Evolutionary conservation across 73 alveolate genomes (phyloP), one percentile per base, ranked within the genome.

Genomic region (Paramecium caudatum): DNA sequence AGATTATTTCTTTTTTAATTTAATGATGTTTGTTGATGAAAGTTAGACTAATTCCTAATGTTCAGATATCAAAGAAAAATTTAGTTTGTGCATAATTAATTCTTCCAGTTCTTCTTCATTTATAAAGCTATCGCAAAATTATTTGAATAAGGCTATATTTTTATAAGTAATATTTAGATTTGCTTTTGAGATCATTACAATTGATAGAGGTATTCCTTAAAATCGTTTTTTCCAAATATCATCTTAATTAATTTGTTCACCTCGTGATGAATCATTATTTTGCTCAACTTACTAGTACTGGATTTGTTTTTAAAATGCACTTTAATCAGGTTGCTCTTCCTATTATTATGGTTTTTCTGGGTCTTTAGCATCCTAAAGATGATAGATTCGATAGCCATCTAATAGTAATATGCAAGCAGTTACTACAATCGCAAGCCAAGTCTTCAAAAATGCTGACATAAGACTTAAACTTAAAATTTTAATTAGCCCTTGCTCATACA

Each of bases 201-300:
- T 45, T 17, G 88, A 74, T 39, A 74, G 16, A 2, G 88, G 88
- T 3, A 74, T 39, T 0, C 37, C 10, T 34, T 74, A 36, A 23
- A 74, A 23, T 74, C 88, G 17, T 74, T 74, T 74, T 68, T 74
- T 74, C 88, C 88, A 74, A 16, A 74, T 9, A 74, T 74, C 65
- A 36, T 74, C 88, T 32, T 49, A 32, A 32, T 65, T 25, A 27
- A 27, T 55, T 2, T 17, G 17, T 0, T 55, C 80, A 4, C 23
- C 80, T 23, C 80, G 23, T 9, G 23, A 5, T 2, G 45, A 27
- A 3, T n/a, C n/a, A n/a, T n/a, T n/a, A n/a, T n/a, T n/a, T n/a
- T n/a, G n/a, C n/a, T n/a, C n/a, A n/a, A n/a, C n/a, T n/a, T n/a
- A n/a, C n/a, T n/a, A n/a, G n/a, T n/a, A n/a, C n/a, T n/a, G n/a